These are phyloP conservation scores for Fusarium kyushuense DNA, from an alignment of 2,329 filamentous ascomycete species.

Conservation along the genomic window DNA sequence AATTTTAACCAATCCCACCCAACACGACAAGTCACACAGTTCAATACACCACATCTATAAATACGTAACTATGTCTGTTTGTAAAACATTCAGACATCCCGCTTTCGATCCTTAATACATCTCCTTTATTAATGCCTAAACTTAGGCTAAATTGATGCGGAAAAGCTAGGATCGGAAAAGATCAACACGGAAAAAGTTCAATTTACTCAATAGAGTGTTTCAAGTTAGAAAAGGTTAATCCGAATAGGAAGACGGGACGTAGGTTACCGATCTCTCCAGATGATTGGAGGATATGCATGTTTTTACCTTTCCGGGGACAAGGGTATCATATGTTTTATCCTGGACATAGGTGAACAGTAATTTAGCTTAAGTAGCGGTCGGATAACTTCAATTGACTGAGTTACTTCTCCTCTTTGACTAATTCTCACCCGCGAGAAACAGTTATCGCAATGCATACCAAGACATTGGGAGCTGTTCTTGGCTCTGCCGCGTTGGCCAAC, in stretches of 20 bases:
- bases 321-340: not conserved
- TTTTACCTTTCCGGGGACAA: slow-evolving; percentile 1
- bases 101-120: not conserved
- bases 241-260: slow-evolving; percentile 12
- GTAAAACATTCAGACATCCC: fast-evolving
- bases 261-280: not conserved
- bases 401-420: no score
- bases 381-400: not conserved
- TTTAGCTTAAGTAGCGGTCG: not conserved
- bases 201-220: slow-evolving; percentile 2
- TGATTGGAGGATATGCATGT: slow-evolving; percentile 10
- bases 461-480: slow-evolving; percentile 7
- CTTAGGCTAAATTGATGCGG: slow-evolving; percentile 13
- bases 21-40: not conserved
- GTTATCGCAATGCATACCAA: slow-evolving; percentile 5
- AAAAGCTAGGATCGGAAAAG: slow-evolving; percentile 17
- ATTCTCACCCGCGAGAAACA: not conserved
- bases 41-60: not conserved
- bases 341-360: not conserved
- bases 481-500: slow-evolving; percentile 21
- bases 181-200: slow-evolving; percentile 12
- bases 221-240: slow-evolving; percentile 7
- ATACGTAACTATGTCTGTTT: no score
- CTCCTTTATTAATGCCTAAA: not conserved
- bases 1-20: not conserved